Conservation (phyloP, 140 eudicot species). For the Stevia rebaudiana region DNA sequence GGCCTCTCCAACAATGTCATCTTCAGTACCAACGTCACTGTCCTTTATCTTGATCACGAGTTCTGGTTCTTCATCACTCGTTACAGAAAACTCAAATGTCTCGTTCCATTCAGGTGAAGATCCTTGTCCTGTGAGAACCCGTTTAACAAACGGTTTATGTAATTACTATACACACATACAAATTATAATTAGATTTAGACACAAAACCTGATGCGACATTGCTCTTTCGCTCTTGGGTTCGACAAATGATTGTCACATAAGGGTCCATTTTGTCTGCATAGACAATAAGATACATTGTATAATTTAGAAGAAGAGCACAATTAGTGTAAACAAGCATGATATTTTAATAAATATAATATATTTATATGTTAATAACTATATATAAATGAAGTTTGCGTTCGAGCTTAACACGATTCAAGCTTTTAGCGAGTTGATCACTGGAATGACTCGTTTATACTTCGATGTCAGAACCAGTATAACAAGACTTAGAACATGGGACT, state of each 20-base stretch:
- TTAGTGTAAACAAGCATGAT: not conserved
- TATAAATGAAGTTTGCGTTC: too few species aligned
- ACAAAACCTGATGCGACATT: conserved; percentile 63
- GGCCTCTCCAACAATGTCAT: conserved; percentile 71
- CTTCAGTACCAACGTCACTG: conserved; percentile 51
- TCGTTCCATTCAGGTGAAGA: conserved; percentile 81
- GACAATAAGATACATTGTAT: not conserved
- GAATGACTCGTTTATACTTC: too few species aligned
- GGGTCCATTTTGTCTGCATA: conserved; percentile 68
- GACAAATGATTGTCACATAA: conserved; percentile 49
- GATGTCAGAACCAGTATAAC: too few species aligned
- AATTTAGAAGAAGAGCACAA: not conserved
- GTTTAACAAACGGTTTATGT: not conserved
- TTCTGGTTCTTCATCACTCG: conserved; percentile 41
- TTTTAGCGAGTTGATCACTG: too few species aligned
- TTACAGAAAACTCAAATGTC: conserved; percentile 45
- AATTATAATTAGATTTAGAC: not conserved
- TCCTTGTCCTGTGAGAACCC: conserved; percentile 50
- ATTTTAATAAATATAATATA: too few species aligned
- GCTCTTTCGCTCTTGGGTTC: conserved; percentile 68
- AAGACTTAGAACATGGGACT: too few species aligned
- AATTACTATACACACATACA: not conserved
- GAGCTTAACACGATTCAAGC: too few species aligned
- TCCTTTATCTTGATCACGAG: conserved; percentile 56
- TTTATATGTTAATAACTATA: too few species aligned